phyloP scores from a whole-genome alignment of 148 eudicot species.

The Pouteria glomerata region DNA sequence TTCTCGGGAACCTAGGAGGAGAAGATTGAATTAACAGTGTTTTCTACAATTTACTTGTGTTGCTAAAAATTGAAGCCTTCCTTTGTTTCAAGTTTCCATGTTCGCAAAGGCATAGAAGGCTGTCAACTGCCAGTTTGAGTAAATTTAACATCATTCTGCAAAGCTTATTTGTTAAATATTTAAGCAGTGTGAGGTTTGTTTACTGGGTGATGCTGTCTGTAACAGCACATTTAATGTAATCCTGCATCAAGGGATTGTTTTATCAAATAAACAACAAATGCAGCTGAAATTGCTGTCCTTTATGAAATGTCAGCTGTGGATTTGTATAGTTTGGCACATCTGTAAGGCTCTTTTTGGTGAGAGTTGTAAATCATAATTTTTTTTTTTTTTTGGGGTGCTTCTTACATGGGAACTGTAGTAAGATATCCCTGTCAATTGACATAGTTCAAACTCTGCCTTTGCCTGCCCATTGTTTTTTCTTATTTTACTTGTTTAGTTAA shows the following conservation, averaged over 20 bases:
- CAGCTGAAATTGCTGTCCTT: not conserved
- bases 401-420: too few relatives aligned
- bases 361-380: not conserved
- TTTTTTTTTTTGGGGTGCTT: too few relatives aligned
- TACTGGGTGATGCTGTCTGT: not conserved
- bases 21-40: conserved; percentile 26
- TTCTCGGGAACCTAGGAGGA: conserved; percentile 32
- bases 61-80: not conserved
- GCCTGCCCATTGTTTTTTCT: too few relatives aligned
- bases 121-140: not conserved
- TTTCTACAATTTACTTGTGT: conserved; percentile 2
- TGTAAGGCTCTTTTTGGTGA: not conserved
- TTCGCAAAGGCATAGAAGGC: not conserved
- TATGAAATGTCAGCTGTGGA: not conserved
- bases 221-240: not conserved
- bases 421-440: too few relatives aligned
- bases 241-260: not conserved
- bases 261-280: not conserved
- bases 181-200: not conserved
- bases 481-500: not conserved
- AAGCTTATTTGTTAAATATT: not conserved
- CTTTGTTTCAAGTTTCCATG: not conserved
- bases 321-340: not conserved
- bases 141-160: not conserved
- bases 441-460: too few relatives aligned